phyloP scores from a whole-genome alignment of 1,284 basidiomycete genomes.

The Heterobasidion parviporum region DNA sequence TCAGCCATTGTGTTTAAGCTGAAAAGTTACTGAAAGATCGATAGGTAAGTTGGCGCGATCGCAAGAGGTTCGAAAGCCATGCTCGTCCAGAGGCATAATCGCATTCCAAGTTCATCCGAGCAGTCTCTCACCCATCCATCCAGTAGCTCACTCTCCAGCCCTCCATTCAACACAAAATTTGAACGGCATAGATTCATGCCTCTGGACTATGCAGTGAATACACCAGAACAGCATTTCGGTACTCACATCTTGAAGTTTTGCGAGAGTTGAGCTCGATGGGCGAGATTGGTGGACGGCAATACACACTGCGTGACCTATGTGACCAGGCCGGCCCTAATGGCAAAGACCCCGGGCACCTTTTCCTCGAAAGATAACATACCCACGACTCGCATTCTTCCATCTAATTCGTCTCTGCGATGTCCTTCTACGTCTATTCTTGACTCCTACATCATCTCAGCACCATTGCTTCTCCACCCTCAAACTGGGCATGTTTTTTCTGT shows the following conservation, averaged over 20 bases:
- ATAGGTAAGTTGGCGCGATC: slow-evolving; percentile 6
- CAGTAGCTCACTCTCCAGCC: not conserved
- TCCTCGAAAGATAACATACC: not conserved
- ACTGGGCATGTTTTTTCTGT: not conserved
- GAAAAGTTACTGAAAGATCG: slow-evolving; percentile 16
- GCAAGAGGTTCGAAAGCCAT: not conserved
- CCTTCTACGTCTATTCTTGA: not conserved
- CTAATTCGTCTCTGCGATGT: too few relatives aligned
- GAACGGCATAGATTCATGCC: not conserved
- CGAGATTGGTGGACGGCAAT: slow-evolving; percentile 11
- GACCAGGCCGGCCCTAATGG: slow-evolving; percentile 4
- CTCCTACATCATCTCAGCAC: not conserved
- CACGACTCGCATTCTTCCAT: too few relatives aligned
- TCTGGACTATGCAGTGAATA: not conserved
- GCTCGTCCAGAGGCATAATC: not conserved
- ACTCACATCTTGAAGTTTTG: slow-evolving; percentile 17
- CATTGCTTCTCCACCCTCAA: not conserved
- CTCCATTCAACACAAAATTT: slow-evolving; percentile 4
- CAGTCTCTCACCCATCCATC: slow-evolving; percentile 7
- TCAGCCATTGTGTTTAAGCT: slow-evolving; percentile 58
- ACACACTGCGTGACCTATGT: slow-evolving; percentile 1
- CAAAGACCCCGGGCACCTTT: slow-evolving; percentile 6
- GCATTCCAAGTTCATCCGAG: not conserved
- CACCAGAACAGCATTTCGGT: not conserved
- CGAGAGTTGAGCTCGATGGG: slow-evolving; percentile 22